Evolutionary conservation across 1,139 yeast genomes (phyloP), one percentile per base, ranked within the genome.

Genomic region (Tardiomyces blankii): DNA sequence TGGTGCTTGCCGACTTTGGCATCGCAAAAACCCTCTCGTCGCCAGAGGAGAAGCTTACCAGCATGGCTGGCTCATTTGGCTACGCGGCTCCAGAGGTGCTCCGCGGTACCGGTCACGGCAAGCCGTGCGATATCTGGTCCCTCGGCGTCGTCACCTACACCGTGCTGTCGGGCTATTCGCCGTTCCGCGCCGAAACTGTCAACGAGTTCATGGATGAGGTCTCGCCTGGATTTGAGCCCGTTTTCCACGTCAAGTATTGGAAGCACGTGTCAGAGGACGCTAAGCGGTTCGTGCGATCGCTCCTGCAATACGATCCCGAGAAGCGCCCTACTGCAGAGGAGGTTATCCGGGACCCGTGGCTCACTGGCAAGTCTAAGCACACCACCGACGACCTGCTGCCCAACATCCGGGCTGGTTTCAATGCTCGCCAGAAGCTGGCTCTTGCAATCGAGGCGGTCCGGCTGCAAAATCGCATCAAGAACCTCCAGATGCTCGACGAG

Each of bases 11-110:
- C 0, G 96, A 88, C 66, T 88, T 88, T 65, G 96, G 96, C 41
- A 87, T 88, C 56, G 96, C 96, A 38, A 85, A 84, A 62, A 72
- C 77, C 50, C 67, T 88, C 53, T 72, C 73, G 48, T 63, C 70
- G 16, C 68, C 75, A 1, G 74, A 78, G 54, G 89, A 86, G 52
- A 73, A 80, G 51, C 70, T 89, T 49, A 82, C 78, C 27, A 72
- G 82, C 27, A 80, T 85, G 43, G 96, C 96, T 0, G 96, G 96
- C 0, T 82, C 94, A 1, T 79, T 87, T 64, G 95, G 96, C 2
- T 88, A 88, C 61, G 95, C 95, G 4, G 96, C 96, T 0, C 96
- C 96, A 0, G 96, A 88, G 61, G 91, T 88, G 3, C 70, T 88
- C 33, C 64, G 75, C 43, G 81, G 85, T 4, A 66, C 70, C 38